phyloP scores from a whole-genome alignment of 1,284 basidiomycete genomes.

The Pyrrhoderma lamaoense region DNA sequence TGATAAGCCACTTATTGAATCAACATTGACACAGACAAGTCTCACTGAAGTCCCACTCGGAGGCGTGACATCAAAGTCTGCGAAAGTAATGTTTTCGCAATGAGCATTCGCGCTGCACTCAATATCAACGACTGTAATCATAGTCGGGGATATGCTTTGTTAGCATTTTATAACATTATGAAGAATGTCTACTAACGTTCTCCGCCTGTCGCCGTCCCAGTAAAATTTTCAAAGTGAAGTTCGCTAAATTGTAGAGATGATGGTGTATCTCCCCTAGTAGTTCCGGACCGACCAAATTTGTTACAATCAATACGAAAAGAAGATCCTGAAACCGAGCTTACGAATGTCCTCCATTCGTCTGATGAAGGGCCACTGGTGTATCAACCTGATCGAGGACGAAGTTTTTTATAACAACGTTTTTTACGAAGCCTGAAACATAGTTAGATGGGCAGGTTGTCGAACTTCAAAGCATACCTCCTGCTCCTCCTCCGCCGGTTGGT shows the following conservation, averaged over 20 bases:
- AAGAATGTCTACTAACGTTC: slow-evolving; percentile 30
- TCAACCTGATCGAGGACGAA: slow-evolving; percentile 42
- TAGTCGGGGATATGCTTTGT: background rate
- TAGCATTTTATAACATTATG: slow-evolving; percentile 1
- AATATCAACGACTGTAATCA: slow-evolving; percentile 41
- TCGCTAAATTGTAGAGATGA: slow-evolving; percentile 43
- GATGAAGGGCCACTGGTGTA: slow-evolving; percentile 41
- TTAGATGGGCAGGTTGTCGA: slow-evolving; percentile 33
- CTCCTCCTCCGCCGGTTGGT: slow-evolving; percentile 59
- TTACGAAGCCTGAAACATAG: slow-evolving; percentile 36
- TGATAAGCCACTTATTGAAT: slow-evolving; percentile 35
- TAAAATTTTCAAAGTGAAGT: slow-evolving; percentile 41
- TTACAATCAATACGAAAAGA: too few species aligned
- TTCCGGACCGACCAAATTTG: background rate
- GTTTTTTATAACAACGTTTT: slow-evolving; percentile 41
- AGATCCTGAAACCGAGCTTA: slow-evolving; percentile 19
- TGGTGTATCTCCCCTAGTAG: slow-evolving; percentile 40
- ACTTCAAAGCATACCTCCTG: slow-evolving; percentile 44
- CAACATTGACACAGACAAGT: slow-evolving; percentile 43
- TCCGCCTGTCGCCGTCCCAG: slow-evolving; percentile 39
- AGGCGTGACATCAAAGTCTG: slow-evolving; percentile 34
- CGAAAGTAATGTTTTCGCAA: slow-evolving; percentile 40
- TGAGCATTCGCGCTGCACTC: slow-evolving; percentile 45
- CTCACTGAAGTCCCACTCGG: slow-evolving; percentile 31
- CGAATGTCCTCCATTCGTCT: slow-evolving; percentile 47